Base-by-base conservation (phyloP, 2,329 filamentous ascomycete genomes). In the Fusarium oligoseptatum region DNA sequence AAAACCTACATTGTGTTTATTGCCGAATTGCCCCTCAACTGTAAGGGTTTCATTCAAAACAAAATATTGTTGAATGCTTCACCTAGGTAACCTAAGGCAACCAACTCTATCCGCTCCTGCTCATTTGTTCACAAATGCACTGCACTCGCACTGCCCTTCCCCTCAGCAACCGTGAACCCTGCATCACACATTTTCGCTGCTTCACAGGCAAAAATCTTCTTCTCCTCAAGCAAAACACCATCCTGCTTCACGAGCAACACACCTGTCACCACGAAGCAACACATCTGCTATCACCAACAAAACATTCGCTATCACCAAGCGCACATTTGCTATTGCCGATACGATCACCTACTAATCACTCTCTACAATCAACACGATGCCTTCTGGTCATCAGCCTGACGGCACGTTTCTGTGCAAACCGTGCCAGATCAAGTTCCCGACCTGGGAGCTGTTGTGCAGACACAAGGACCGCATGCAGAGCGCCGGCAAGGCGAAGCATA, bases 401-500 rank as follows among this genome's bases (percentile, higher is more conserved):
- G 73, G 73, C 4, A 68, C 52, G 3, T 80, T 74, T 60, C 60
- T 66, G 37, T 84, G 83, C 75, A 75, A 74, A 60, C 73, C 77
- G 3, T 84, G 83, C 70, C 63, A 80, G 3, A 43, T 73, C 4
- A 32, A 56, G 7, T 84, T 84, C 61, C 60, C 61, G 0, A 76
- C 60, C 20, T 77, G 68, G 70, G 74, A 80, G 6, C 71, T 65
- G 1, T 66, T 83, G 0, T 61, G 71, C n/a, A 61, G 78, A 11
- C 83, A 83, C 63, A 83, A 83, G 57, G 68, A 68, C 22, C 73
- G 77, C 22, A 80, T 81, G 72, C 76, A 77, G 7, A 61, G 67
- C 1, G 61, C 52, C 10, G 76, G 75, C 6, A 74, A 76, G 7
- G 24, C 72, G 1, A 67, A 76, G 17, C 82, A 84, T 64, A 79